These are phyloP conservation scores for Endogone sp. DNA, from an alignment of 192 early-diverging fungal genomes.

Conservation along the genomic window DNA sequence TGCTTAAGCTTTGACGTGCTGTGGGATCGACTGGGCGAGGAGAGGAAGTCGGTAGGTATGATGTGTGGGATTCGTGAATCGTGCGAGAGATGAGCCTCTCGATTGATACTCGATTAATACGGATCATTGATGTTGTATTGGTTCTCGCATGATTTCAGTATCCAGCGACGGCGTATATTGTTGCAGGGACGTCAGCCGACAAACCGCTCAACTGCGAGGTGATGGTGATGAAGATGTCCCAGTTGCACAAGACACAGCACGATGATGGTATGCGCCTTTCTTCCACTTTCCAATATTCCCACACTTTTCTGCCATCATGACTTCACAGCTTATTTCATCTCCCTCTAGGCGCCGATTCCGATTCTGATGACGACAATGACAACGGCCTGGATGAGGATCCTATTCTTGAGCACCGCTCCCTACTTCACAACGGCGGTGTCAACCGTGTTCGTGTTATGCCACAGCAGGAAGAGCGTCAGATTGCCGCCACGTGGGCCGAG, in stretches of 20 bases:
- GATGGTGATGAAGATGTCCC: constrained; percentile 93
- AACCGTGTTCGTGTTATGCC: constrained; percentile 77
- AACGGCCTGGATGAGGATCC: constrained; percentile 95
- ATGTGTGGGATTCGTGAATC: not conserved
- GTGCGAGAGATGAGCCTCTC: not conserved
- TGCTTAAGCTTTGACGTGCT: constrained; percentile 97
- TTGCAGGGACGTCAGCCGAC: constrained; percentile 92
- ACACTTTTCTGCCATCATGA: constrained; percentile 10
- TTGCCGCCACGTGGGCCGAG: constrained; percentile 92
- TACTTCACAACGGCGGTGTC: constrained; percentile 87
- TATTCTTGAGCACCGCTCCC: constrained; percentile 76
- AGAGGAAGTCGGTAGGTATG: constrained; percentile 59
- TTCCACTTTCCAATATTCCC: not conserved
- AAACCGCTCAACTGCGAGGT: constrained; percentile 82
- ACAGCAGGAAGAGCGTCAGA: constrained; percentile 51
- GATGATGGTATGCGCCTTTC: constrained; percentile 52
- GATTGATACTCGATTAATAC: too few relatives aligned
- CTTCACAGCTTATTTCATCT: not conserved
- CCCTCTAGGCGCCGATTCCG: constrained; percentile 58
- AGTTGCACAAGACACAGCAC: constrained; percentile 88
- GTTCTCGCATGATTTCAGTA: constrained; percentile 42
- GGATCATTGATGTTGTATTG: too few relatives aligned
- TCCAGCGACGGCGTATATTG: constrained; percentile 89
- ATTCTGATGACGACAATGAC: constrained; percentile 50
- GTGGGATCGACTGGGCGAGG: constrained; percentile 76